Conservation (phyloP, 768 basidiomycete species). For the Trametes maxima region DNA sequence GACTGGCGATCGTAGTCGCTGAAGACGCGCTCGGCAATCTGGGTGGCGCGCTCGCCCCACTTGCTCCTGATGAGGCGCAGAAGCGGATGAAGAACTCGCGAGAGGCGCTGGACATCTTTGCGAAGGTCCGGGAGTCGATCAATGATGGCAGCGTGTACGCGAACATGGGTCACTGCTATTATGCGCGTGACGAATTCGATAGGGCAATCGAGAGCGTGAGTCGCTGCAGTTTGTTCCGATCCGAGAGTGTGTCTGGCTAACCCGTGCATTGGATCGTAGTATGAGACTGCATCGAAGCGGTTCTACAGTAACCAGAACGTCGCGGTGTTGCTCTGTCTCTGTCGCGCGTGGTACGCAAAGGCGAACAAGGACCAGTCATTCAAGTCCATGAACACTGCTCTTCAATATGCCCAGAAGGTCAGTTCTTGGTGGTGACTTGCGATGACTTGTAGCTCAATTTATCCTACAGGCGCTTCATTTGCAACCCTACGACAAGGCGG, state of each 20-base stretch:
- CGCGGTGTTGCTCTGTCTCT: conserved; percentile 79
- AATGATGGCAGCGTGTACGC: conserved; percentile 85
- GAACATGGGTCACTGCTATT: conserved; percentile 97
- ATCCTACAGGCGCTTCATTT: conserved; percentile 73
- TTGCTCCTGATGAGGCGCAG: conserved; percentile 61
- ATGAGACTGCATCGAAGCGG: conserved; percentile 85
- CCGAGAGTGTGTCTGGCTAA: not conserved
- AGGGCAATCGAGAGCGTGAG: conserved; percentile 93
- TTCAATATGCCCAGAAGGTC: conserved; percentile 82
- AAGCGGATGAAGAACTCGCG: conserved; percentile 72
- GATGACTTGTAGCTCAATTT: not conserved
- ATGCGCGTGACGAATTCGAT: conserved; percentile 90
- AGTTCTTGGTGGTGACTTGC: conserved; percentile 13
- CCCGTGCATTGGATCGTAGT: conserved; percentile 49
- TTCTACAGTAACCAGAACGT: conserved; percentile 77
- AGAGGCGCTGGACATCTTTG: conserved; percentile 88
- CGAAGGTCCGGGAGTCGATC: conserved; percentile 86
- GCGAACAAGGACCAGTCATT: conserved; percentile 89
- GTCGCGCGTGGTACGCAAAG: conserved; percentile 93
- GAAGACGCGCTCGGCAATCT: conserved; percentile 84
- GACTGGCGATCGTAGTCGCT: conserved; percentile 90
- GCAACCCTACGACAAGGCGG: conserved; percentile 86
- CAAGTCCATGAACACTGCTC: conserved; percentile 77
- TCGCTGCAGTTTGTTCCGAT: conserved; percentile 15
- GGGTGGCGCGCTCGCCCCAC: conserved; percentile 48